These are phyloP conservation scores for Haplosporangium sp. DNA, from an alignment of 371 early-diverging fungal genomes.

Conservation along the genomic window DNA sequence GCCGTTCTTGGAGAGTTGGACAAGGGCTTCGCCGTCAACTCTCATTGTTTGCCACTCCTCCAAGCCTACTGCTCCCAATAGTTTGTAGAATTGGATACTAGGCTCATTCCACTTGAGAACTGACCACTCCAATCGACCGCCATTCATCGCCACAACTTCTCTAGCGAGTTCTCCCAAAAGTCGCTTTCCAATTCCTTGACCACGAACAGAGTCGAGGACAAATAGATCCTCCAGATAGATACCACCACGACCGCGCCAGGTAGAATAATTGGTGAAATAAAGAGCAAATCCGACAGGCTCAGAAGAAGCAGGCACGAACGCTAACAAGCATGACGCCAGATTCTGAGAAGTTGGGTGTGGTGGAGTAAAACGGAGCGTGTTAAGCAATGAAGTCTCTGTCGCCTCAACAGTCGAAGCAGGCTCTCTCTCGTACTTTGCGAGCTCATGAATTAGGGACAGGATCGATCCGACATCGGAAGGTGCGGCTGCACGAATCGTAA, in stretches of 20 bases:
- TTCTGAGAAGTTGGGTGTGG: slow-evolving; percentile 75
- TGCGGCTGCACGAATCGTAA: slow-evolving; percentile 67
- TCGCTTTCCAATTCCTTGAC: slow-evolving; percentile 76
- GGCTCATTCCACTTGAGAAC: slow-evolving; percentile 84
- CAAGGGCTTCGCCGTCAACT: slow-evolving; percentile 68
- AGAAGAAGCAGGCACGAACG: slow-evolving; percentile 38
- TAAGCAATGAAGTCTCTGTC: slow-evolving; percentile 71
- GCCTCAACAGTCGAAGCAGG: slow-evolving; percentile 77
- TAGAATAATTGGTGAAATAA: slow-evolving; percentile 87
- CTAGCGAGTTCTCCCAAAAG: slow-evolving; percentile 77
- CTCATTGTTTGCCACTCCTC: slow-evolving; percentile 79
- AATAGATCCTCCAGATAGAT: slow-evolving; percentile 88
- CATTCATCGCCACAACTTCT: slow-evolving; percentile 72
- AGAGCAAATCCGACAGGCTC: slow-evolving; percentile 82
- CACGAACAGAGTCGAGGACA: slow-evolving; percentile 75
- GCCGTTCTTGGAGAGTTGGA: slow-evolving; percentile 59
- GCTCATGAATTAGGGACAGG: slow-evolving; percentile 74
- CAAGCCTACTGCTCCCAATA: slow-evolving; percentile 70
- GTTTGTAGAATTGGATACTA: slow-evolving; percentile 69
- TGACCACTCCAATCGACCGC: slow-evolving; percentile 85
- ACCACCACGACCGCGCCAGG: slow-evolving; percentile 80
- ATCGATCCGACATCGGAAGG: slow-evolving; percentile 73
- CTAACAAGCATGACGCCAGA: slow-evolving; percentile 67
- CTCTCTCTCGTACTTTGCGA: slow-evolving; percentile 83
- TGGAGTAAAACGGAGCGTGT: slow-evolving; percentile 71